Conservation (phyloP, 2,329 filamentous ascomycete species). For the Aspergillus sp. region DNA sequence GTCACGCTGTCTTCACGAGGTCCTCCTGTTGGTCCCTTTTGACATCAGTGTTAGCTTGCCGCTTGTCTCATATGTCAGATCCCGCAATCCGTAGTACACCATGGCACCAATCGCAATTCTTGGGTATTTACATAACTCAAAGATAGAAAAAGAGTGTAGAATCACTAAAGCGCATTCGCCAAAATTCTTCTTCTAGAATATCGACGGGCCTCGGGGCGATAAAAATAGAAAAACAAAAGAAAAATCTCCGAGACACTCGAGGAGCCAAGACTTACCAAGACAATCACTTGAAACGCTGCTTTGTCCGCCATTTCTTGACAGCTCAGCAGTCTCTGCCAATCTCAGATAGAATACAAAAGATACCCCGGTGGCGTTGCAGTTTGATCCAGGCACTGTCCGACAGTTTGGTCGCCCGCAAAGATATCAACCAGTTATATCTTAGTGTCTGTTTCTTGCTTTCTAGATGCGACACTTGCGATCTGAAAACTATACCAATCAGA, state of each 20-base stretch:
- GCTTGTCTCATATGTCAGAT: slow-evolving; percentile 10
- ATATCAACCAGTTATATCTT: too few species aligned
- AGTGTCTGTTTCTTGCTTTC: too few species aligned
- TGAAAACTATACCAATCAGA: too few species aligned
- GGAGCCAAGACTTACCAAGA: slow-evolving; percentile 56
- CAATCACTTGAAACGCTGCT: slow-evolving; percentile 66
- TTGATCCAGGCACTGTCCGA: too few species aligned
- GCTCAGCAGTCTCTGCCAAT: slow-evolving; percentile 8
- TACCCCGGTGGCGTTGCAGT: too few species aligned
- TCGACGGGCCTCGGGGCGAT: too few species aligned
- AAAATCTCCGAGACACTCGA: not conserved
- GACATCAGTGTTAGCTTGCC: slow-evolving; percentile 20
- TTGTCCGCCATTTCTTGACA: slow-evolving; percentile 20
- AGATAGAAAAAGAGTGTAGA: not conserved
- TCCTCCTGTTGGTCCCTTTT: slow-evolving; percentile 80
- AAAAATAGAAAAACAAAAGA: not conserved
- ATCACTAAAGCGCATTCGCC: not conserved
- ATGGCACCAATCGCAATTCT: too few species aligned
- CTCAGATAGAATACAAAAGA: not conserved
- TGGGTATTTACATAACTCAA: not conserved
- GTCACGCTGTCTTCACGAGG: slow-evolving; percentile 87
- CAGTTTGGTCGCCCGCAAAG: too few species aligned
- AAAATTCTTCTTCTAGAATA: too few species aligned
- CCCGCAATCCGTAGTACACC: slow-evolving; percentile 3
- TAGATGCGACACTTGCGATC: too few species aligned